Evolutionary conservation across 768 basidiomycete species (phyloP).

Genomic region (Rhizopogon vesiculosus): DNA sequence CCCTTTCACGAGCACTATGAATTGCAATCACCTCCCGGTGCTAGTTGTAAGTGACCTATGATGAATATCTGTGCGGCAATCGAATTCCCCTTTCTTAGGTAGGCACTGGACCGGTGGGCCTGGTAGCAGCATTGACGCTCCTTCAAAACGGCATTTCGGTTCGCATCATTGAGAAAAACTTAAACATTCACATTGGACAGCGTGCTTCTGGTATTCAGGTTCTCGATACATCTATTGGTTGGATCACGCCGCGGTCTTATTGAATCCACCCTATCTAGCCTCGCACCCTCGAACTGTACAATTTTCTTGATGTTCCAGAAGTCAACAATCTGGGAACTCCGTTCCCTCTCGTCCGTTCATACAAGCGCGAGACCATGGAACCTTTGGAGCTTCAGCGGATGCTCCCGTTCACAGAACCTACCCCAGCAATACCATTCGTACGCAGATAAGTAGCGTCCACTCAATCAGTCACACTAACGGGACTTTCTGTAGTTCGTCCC

Average conservation of each 20-base stretch:
- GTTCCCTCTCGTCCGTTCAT: constrained; percentile 25
- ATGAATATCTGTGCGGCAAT: too few species aligned
- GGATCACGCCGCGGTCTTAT: neutral
- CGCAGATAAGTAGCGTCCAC: constrained; percentile 20
- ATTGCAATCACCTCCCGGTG: too few species aligned
- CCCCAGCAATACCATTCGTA: constrained; percentile 3
- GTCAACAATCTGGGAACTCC: constrained; percentile 25
- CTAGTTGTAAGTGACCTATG: too few species aligned
- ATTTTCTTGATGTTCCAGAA: constrained; percentile 24
- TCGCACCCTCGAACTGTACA: constrained; percentile 30
- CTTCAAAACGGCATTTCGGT: neutral
- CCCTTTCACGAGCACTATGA: too few species aligned
- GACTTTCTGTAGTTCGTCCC: neutral
- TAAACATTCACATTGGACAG: constrained; percentile 29
- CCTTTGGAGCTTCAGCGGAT: constrained; percentile 6
- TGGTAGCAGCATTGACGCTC: constrained; percentile 6
- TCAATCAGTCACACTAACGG: neutral
- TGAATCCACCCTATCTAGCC: constrained; percentile 23
- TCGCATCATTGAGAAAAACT: constrained; percentile 4
- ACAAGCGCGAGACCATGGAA: constrained; percentile 14
- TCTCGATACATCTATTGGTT: neutral
- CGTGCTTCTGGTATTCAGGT: constrained; percentile 35
- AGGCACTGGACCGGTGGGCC: constrained; percentile 4
- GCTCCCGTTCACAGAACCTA: constrained; percentile 14
- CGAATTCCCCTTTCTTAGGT: neutral